A percentile compares a stretch with the other conserved stretches of the same genome.
phyloP scores from a whole-genome alignment of 352 stramenopile species.

The Elongisporangium senticosum region DNA sequence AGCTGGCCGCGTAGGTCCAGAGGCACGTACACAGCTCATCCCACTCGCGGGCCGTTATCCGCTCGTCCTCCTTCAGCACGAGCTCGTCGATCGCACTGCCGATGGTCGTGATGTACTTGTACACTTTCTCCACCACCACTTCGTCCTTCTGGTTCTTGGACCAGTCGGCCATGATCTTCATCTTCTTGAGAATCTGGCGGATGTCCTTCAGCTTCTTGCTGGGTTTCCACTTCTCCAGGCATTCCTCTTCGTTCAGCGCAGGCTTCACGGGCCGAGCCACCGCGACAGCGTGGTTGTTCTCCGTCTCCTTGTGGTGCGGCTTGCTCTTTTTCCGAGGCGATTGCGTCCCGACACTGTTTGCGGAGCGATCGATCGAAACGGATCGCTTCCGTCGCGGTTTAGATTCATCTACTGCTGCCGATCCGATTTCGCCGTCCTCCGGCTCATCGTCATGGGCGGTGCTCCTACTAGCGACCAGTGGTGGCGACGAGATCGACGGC shows the following conservation, averaged over 20 bases:
- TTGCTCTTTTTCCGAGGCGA: constrained; percentile 29
- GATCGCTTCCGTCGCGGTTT: constrained; percentile 10
- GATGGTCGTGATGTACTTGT: constrained; percentile 83
- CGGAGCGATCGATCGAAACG: constrained; percentile 12
- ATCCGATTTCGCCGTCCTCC: constrained; percentile 50
- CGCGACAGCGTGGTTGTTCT: constrained; percentile 8
- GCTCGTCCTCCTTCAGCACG: constrained; percentile 24
- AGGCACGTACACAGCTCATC: constrained; percentile 77
- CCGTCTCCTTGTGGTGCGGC: constrained; percentile 29
- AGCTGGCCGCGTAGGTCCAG: constrained; percentile 73
- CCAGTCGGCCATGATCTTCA: constrained; percentile 81
- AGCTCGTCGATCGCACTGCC: constrained; percentile 75
- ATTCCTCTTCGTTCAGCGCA: constrained; percentile 40
- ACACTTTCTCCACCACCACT: constrained; percentile 82
- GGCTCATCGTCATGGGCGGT: constrained; percentile 22
- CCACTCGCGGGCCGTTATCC: constrained; percentile 24
- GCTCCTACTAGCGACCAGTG: constrained; percentile 13
- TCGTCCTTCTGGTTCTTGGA: constrained; percentile 77
- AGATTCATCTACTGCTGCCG: constrained; percentile 3
- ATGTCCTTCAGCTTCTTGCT: constrained; percentile 72
- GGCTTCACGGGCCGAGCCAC: constrained; percentile 10
- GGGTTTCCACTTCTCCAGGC: constrained; percentile 75
- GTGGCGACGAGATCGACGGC: constrained; percentile 19
- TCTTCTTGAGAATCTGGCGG: constrained; percentile 80
- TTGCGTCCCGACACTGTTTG: constrained; percentile 13